phyloP scores from a whole-genome alignment of 108 stramenopile species.

The Cyclotella atomus region DNA sequence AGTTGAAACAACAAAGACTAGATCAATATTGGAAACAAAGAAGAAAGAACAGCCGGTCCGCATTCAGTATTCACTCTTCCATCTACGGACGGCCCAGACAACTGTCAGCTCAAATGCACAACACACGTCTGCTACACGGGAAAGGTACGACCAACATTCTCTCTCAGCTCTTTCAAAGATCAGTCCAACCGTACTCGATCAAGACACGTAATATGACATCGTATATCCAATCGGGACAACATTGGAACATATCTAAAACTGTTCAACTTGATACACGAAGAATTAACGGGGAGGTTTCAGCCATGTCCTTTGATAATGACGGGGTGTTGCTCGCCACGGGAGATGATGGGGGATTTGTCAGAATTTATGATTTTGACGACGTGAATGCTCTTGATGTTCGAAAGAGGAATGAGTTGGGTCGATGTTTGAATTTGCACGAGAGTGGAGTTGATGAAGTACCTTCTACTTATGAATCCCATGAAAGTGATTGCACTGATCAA shows the following conservation, averaged over 20 bases:
- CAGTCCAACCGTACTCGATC: neutral
- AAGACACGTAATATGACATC: neutral
- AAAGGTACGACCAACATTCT: constrained; percentile 12
- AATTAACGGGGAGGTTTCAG: constrained; percentile 20
- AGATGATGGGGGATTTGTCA: constrained; percentile 30
- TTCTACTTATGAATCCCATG: neutral
- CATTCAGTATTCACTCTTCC: constrained; percentile 8
- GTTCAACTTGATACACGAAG: constrained; percentile 12
- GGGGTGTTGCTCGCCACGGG: constrained; percentile 45
- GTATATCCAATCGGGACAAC: constrained; percentile 6
- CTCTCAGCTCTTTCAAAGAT: constrained; percentile 17
- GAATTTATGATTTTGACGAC: constrained; percentile 56
- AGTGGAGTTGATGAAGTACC: neutral
- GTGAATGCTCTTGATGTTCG: constrained; percentile 32
- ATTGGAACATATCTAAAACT: constrained; percentile 27
- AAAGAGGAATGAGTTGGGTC: constrained; percentile 28
- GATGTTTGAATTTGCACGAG: neutral
- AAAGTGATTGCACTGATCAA: too few species aligned
- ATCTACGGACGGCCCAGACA: neutral
- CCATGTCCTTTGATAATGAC: constrained; percentile 46
- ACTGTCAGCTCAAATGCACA: neutral
- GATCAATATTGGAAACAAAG: neutral
- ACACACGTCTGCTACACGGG: neutral
- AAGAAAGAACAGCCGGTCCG: neutral
- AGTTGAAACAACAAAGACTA: neutral